Evolutionary conservation across 2,329 filamentous ascomycete species (phyloP).

Genomic region (Thyridium curvatum): DNA sequence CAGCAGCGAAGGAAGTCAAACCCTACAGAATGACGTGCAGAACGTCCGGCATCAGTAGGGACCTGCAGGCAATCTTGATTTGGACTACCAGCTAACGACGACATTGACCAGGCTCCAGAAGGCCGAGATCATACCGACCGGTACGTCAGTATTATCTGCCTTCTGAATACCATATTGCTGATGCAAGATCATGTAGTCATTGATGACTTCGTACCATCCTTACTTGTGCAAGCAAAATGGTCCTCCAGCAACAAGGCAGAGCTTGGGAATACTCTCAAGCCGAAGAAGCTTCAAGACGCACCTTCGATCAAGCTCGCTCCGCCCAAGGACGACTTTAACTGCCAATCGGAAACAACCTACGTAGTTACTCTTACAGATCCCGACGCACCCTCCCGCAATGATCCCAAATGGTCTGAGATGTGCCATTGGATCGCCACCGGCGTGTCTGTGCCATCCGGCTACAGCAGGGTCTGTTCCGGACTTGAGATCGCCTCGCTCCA

Average conservation of each 20-base stretch:
- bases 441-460: conserved; percentile 8
- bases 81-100: too few relatives aligned
- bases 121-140: conserved; percentile 1
- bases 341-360: conserved; percentile 13
- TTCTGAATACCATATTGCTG: background rate
- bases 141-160: background rate
- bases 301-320: conserved; percentile 23
- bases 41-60: too few relatives aligned
- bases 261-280: conserved; percentile 44
- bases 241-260: conserved; percentile 31
- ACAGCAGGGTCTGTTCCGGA: conserved; percentile 10
- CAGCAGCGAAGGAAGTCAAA: too few relatives aligned
- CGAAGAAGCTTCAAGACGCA: conserved; percentile 22
- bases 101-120: background rate
- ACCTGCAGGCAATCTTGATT: too few relatives aligned
- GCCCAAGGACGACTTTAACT: conserved; percentile 7
- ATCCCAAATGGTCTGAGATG: conserved; percentile 37
- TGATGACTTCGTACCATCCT: conserved; percentile 49
- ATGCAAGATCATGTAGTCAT: conserved; percentile 34
- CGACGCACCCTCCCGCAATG: conserved; percentile 32
- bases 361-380: conserved; percentile 32
- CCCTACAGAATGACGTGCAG: too few relatives aligned
- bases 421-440: conserved; percentile 37
- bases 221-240: conserved; percentile 43
- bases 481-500: conserved; percentile 10